Conservation (phyloP, 495 filamentous ascomycete genomes). For the Tuber borchii region DNA sequence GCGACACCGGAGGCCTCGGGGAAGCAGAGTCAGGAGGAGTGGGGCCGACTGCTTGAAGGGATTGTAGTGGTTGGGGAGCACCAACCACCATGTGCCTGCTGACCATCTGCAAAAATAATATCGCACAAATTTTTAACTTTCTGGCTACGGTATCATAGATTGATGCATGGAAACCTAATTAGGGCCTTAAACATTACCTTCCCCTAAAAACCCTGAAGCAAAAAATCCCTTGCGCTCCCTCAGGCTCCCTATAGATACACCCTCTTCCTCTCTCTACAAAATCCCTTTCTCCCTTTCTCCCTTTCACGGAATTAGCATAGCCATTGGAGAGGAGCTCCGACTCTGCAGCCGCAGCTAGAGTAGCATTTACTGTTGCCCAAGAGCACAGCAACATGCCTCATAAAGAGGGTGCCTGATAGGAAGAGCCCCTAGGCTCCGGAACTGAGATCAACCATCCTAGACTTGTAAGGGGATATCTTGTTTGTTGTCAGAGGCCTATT, state of each 20-base stretch:
- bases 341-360: neutral
- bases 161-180: neutral
- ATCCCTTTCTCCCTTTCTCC: neutral
- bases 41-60: neutral
- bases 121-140: neutral
- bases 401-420: neutral
- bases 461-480: neutral
- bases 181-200: neutral
- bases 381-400: neutral
- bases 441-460: neutral
- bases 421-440: neutral
- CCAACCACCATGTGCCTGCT: neutral
- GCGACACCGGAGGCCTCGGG: neutral
- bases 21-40: neutral
- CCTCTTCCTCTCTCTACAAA: neutral
- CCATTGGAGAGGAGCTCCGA: too few relatives aligned
- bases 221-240: neutral
- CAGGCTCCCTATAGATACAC: neutral
- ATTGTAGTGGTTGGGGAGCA: neutral
- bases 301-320: neutral
- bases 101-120: too few relatives aligned
- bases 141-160: neutral
- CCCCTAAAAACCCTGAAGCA: neutral
- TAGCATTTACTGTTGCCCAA: neutral
- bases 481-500: neutral